Percentiles rank a stretch among this genome's conserved stretches.
phyloP scores from a whole-genome alignment of 179 eudicot species.

The Silene vulgaris region DNA sequence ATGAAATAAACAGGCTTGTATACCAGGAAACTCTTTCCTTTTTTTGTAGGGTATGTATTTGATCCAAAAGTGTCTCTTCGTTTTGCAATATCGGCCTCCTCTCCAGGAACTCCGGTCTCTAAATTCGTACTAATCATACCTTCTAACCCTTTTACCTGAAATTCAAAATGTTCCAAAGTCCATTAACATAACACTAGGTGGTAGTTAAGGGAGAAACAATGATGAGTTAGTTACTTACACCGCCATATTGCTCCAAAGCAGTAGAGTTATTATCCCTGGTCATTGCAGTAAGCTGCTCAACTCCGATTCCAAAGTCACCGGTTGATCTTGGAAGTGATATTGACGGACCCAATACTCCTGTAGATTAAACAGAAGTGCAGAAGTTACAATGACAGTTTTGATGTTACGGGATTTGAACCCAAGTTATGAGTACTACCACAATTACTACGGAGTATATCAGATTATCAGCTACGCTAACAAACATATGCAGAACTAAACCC shows the following conservation, averaged over 20 bases:
- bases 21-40: constrained; percentile 76
- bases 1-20: constrained; percentile 11
- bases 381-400: too few species aligned
- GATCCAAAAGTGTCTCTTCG: constrained; percentile 75
- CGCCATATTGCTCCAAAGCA: constrained; percentile 66
- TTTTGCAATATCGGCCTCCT: constrained; percentile 43
- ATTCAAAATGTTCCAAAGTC: constrained; percentile 8
- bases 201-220: neutral
- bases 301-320: constrained; percentile 57
- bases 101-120: constrained; percentile 58
- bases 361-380: constrained; percentile 27
- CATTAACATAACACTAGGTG: neutral
- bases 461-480: too few species aligned
- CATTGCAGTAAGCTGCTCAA: constrained; percentile 70
- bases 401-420: too few species aligned
- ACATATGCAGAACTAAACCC: too few species aligned
- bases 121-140: constrained; percentile 52
- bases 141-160: constrained; percentile 66
- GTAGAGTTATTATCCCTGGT: constrained; percentile 56
- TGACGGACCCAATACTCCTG: constrained; percentile 33
- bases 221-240: constrained; percentile 45
- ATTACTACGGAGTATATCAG: too few species aligned
- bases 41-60: constrained; percentile 75
- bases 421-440: too few species aligned
- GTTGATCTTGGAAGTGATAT: constrained; percentile 48